phyloP scores from a whole-genome alignment of 805 yeast genomes.

The Nakazawaea anatomiae region DNA sequence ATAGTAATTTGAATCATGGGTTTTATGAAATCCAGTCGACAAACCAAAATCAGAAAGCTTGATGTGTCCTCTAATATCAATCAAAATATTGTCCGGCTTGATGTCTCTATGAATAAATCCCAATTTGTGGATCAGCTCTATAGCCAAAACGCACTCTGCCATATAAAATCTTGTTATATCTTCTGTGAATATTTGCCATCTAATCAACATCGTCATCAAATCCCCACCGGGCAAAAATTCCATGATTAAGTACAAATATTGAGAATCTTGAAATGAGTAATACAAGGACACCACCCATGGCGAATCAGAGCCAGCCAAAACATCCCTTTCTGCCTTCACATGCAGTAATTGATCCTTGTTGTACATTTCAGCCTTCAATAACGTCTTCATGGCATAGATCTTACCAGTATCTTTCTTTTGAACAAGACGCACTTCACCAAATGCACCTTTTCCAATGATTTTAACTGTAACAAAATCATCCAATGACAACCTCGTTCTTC shows the following conservation, averaged over 20 bases:
- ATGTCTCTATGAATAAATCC: slow-evolving; percentile 97
- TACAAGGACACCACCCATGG: slow-evolving; percentile 85
- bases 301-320: slow-evolving; percentile 82
- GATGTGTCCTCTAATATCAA: slow-evolving; percentile 61
- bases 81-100: slow-evolving; percentile 87
- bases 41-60: slow-evolving; percentile 71
- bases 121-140: slow-evolving; percentile 86
- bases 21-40: slow-evolving; percentile 88
- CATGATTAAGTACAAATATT: slow-evolving; percentile 73
- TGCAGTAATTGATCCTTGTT: slow-evolving; percentile 92
- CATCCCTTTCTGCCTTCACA: slow-evolving; percentile 94
- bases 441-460: slow-evolving; percentile 94
- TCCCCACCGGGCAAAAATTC: slow-evolving; percentile 83
- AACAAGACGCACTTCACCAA: slow-evolving; percentile 93
- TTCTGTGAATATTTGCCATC: slow-evolving; percentile 91
- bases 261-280: slow-evolving; percentile 76
- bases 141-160: slow-evolving; percentile 94
- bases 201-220: slow-evolving; percentile 90
- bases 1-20: slow-evolving; percentile 86
- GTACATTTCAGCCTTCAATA: slow-evolving; percentile 87
- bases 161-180: slow-evolving; percentile 90
- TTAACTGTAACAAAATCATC: slow-evolving; percentile 87
- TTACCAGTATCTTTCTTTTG: slow-evolving; percentile 90
- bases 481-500: slow-evolving; percentile 76
- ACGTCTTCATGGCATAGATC: slow-evolving; percentile 92